Evolutionary conservation across 352 stramenopile species (phyloP).

Genomic region (Aphanomyces euteiches): DNA sequence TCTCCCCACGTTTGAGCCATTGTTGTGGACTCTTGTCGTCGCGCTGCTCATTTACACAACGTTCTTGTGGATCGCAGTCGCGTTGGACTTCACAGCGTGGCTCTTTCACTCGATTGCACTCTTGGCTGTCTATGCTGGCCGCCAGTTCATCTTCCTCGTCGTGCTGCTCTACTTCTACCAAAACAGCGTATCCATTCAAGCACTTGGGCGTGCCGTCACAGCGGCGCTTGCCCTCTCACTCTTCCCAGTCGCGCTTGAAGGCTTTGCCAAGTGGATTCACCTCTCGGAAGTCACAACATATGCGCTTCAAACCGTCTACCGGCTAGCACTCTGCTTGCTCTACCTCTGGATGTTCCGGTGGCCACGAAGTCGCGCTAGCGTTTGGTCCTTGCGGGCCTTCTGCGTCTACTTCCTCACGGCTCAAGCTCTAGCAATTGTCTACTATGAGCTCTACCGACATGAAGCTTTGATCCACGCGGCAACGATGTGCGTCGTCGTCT

Average conservation of each 20-base stretch:
- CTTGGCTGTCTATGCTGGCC: conserved; percentile 48
- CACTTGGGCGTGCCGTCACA: conserved; percentile 41
- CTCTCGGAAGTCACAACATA: conserved; percentile 29
- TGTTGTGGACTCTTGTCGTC: conserved; percentile 48
- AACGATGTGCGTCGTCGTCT: conserved; percentile 40
- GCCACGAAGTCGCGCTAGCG: conserved; percentile 45
- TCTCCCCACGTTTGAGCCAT: conserved; percentile 61
- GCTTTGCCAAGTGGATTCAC: conserved; percentile 37
- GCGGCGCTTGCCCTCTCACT: conserved; percentile 46
- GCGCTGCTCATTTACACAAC: conserved; percentile 35
- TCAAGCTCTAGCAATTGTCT: conserved; percentile 42
- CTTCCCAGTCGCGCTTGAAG: conserved; percentile 52
- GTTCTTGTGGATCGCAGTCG: conserved; percentile 9
- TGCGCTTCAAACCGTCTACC: conserved; percentile 43
- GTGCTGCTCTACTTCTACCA: conserved; percentile 61
- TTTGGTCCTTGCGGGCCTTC: conserved; percentile 54
- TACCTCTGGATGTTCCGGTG: conserved; percentile 47
- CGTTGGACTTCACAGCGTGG: conserved; percentile 9
- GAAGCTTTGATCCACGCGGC: conserved; percentile 30
- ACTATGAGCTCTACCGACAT: conserved; percentile 44
- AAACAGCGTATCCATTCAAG: conserved; percentile 45
- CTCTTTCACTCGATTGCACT: conserved; percentile 31
- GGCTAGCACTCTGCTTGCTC: conserved; percentile 41
- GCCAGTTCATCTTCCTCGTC: conserved; percentile 58
- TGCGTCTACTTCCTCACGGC: conserved; percentile 48